Percentiles rank a stretch among this genome's conserved stretches.
Evolutionary conservation across 371 early-diverging fungal genomes (phyloP).

Genomic region (Catenaria anguillulae): DNA sequence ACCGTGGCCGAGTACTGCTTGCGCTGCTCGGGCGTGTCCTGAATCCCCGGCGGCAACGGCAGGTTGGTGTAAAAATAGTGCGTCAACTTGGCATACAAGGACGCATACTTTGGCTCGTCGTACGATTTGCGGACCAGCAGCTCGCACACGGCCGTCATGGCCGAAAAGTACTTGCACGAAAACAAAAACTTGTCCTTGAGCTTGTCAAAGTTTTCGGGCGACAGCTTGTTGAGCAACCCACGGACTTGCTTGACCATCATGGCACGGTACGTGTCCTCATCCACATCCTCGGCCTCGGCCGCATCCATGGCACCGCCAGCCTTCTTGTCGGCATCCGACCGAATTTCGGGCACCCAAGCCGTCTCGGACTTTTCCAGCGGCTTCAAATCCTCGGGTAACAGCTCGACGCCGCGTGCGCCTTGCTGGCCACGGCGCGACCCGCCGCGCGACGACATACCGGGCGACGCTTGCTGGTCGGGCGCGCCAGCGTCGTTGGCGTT

Average conservation of each 20-base stretch:
- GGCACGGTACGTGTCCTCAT: not conserved
- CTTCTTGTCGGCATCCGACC: not conserved
- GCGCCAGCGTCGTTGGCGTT: not conserved
- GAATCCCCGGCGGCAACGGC: not conserved
- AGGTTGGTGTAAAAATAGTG: not conserved
- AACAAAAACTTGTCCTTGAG: constrained; percentile 1
- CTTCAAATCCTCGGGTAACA: not conserved
- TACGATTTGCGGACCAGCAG: constrained; percentile 5
- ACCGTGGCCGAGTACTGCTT: not conserved
- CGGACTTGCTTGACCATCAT: not conserved
- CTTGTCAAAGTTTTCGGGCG: constrained; percentile 2
- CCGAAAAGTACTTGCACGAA: not conserved
- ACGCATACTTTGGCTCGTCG: constrained; percentile 6
- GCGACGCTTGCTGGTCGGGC: too few relatives aligned
- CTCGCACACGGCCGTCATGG: not conserved
- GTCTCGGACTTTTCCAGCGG: not conserved
- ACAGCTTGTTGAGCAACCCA: constrained; percentile 4
- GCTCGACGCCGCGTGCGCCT: not conserved
- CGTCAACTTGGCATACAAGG: constrained; percentile 3
- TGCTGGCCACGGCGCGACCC: not conserved
- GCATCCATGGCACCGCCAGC: not conserved
- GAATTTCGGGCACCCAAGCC: not conserved
- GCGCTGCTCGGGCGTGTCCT: not conserved
- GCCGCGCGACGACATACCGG: not conserved
- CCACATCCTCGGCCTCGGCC: not conserved